Percentiles rank a stretch among this genome's conserved stretches.
These are phyloP conservation scores for Epichloe gansuensis DNA, from an alignment of 2,329 filamentous ascomycete species.

Conservation along the genomic window DNA sequence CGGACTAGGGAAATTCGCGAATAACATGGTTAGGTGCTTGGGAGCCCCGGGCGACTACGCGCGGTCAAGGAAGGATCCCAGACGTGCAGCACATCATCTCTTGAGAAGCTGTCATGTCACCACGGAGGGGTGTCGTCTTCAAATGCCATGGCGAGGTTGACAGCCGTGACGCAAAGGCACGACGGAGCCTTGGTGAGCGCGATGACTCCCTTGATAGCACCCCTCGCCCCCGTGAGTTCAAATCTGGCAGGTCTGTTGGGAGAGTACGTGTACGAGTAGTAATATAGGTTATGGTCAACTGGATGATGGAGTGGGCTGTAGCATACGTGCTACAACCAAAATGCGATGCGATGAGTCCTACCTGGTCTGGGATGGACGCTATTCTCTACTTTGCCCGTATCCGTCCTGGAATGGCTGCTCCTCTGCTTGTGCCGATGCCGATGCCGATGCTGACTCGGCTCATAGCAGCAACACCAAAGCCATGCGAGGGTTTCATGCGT, in stretches of 20 bases:
- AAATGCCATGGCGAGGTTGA: background rate
- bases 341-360: background rate
- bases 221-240: background rate
- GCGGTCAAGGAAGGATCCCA: background rate
- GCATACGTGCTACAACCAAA: background rate
- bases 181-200: background rate
- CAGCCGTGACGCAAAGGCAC: background rate
- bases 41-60: background rate
- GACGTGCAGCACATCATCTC: background rate
- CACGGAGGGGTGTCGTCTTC: background rate
- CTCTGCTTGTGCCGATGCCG: background rate
- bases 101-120: background rate
- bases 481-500: too few relatives aligned
- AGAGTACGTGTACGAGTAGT: constrained; percentile 5
- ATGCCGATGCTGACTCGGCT: too few relatives aligned
- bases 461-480: too few relatives aligned
- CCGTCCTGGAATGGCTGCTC: background rate
- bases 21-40: background rate
- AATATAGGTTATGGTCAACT: constrained; percentile 1
- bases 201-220: background rate
- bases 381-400: too few relatives aligned
- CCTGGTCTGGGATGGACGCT: background rate
- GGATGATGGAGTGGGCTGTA: background rate
- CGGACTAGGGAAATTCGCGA: constrained; percentile 2
- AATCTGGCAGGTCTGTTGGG: background rate